Evolutionary conservation across 352 stramenopile genomes (phyloP).

Genomic region (Phytophthora tentaculata): DNA sequence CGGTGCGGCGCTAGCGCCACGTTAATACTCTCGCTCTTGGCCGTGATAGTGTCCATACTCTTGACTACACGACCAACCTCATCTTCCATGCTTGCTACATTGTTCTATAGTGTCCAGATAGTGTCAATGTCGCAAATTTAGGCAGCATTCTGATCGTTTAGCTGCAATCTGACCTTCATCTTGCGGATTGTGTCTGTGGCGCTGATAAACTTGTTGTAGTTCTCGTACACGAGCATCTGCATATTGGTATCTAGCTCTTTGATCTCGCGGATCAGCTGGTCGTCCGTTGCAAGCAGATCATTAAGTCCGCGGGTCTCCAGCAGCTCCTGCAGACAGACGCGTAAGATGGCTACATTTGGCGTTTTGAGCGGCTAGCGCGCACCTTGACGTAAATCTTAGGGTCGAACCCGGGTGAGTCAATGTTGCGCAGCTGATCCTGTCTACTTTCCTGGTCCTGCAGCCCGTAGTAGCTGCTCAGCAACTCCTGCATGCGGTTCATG

Average conservation of each 20-base stretch:
- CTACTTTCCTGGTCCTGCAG: constrained; percentile 79
- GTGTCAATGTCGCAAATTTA: constrained; percentile 6
- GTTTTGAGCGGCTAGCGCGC: neutral
- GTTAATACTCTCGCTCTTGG: constrained; percentile 90
- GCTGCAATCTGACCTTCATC: constrained; percentile 74
- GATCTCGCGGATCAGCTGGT: constrained; percentile 88
- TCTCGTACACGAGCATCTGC: constrained; percentile 99
- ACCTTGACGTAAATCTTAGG: constrained; percentile 80
- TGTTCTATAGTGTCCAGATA: constrained; percentile 52
- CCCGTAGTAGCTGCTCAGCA: constrained; percentile 90
- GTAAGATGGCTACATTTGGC: constrained; percentile 6
- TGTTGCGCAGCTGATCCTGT: constrained; percentile 70
- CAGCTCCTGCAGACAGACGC: constrained; percentile 47
- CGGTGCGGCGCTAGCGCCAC: constrained; percentile 81
- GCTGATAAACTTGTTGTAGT: constrained; percentile 99
- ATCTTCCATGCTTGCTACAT: constrained; percentile 92
- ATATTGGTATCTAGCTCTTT: constrained; percentile 98
- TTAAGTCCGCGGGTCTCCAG: constrained; percentile 66
- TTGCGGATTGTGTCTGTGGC: constrained; percentile 99
- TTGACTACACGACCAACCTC: constrained; percentile 87
- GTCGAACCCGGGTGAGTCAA: constrained; percentile 79
- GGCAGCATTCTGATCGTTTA: neutral
- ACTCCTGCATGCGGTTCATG: constrained; percentile 88
- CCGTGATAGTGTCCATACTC: constrained; percentile 91
- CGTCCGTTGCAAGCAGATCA: constrained; percentile 75